Evolutionary conservation across 2,329 filamentous ascomycete species (phyloP).

Genomic region (Aureobasidium mangrovei): DNA sequence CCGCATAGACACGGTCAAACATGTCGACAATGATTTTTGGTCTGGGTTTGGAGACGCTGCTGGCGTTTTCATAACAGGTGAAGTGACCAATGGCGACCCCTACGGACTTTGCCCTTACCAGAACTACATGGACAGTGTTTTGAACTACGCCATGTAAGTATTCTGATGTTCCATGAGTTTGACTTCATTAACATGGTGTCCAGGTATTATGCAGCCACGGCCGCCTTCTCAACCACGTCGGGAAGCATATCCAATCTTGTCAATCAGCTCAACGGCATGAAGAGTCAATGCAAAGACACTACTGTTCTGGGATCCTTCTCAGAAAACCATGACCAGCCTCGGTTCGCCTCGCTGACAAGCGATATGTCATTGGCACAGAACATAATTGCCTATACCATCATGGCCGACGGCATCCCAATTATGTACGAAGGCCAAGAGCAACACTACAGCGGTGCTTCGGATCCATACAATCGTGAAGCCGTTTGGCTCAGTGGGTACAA

Average conservation of each 20-base stretch:
- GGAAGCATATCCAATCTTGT: conserved; percentile 33
- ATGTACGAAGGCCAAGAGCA: conserved; percentile 61
- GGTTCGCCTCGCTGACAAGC: conserved; percentile 38
- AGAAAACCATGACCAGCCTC: conserved; percentile 32
- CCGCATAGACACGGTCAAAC: conserved; percentile 42
- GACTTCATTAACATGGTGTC: conserved; percentile 19
- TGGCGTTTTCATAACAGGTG: conserved; percentile 39
- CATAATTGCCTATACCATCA: conserved; percentile 51
- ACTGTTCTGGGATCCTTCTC: conserved; percentile 32
- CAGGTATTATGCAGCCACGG: conserved; percentile 31
- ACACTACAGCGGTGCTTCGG: conserved; percentile 36
- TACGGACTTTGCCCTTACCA: conserved; percentile 36
- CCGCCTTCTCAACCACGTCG: conserved; percentile 29
- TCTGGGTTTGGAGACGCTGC: conserved; percentile 27
- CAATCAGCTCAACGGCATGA: conserved; percentile 25
- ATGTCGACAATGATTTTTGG: conserved; percentile 38
- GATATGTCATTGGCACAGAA: conserved; percentile 53
- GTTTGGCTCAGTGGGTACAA: conserved; percentile 36
- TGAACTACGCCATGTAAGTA: conserved; percentile 38
- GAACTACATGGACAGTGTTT: conserved; percentile 35
- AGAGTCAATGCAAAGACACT: conserved; percentile 29
- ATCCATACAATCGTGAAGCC: conserved; percentile 35
- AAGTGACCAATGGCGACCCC: conserved; percentile 34
- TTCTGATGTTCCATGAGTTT: background rate
- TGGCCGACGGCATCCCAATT: conserved; percentile 54